Percentiles rank a stretch among this genome's conserved stretches.
Conservation (phyloP, 2,329 filamentous ascomycete species). For the Colletotrichum sansevieriae region DNA sequence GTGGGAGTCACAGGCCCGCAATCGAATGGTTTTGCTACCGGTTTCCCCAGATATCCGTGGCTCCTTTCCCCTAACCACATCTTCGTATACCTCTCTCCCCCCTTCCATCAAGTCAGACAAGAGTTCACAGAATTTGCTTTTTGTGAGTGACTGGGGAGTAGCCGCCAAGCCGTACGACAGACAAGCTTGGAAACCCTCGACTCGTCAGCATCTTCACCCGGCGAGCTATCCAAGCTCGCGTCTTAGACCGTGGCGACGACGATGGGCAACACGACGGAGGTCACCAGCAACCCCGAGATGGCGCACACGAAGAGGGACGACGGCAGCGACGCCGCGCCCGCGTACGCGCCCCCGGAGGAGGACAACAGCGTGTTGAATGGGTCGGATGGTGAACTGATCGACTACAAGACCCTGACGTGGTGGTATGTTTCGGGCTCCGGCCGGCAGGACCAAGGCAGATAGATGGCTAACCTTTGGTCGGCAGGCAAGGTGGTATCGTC, state of each 20-base stretch:
- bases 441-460: background rate
- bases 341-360: constrained; percentile 26
- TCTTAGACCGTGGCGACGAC: background rate
- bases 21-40: constrained; percentile 10
- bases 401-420: constrained; percentile 55
- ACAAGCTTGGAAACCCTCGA: constrained; percentile 2
- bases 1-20: background rate
- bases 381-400: constrained; percentile 45
- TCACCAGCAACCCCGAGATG: constrained; percentile 31
- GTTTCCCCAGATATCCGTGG: constrained; percentile 21
- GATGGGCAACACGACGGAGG: constrained; percentile 29
- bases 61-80: constrained; percentile 13
- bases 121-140: constrained; percentile 1
- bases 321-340: constrained; percentile 24
- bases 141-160: constrained; percentile 5
- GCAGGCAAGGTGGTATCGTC: constrained; percentile 60
- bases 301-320: constrained; percentile 23
- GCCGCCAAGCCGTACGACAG: constrained; percentile 7
- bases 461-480: background rate
- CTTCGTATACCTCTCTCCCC: background rate
- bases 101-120: background rate
- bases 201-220: background rate
- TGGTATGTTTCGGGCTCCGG: constrained; percentile 48
- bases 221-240: background rate
- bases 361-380: constrained; percentile 34